Percentiles rank a stretch among this genome's conserved stretches.
Evolutionary conservation across 1,284 basidiomycete genomes (phyloP).

Genomic region (Taiwanofungus camphoratus): DNA sequence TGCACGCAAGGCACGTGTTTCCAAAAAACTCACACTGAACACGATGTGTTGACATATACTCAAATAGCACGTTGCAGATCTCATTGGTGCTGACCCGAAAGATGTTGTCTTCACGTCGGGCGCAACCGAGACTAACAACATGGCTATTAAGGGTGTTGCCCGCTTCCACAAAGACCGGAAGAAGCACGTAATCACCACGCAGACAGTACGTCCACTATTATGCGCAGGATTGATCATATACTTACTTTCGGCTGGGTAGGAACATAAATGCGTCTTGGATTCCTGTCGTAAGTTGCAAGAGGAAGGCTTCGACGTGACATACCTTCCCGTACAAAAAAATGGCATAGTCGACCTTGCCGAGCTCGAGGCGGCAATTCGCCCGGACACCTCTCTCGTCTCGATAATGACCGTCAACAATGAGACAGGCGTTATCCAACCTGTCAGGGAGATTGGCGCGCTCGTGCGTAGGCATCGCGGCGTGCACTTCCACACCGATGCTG

Average conservation of each 20-base stretch:
- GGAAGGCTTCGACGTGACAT: slow-evolving; percentile 97
- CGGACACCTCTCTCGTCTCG: slow-evolving; percentile 44
- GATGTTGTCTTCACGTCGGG: slow-evolving; percentile 98
- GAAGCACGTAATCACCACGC: slow-evolving; percentile 86
- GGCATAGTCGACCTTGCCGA: slow-evolving; percentile 60
- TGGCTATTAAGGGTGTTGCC: slow-evolving; percentile 96
- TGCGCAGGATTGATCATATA: not conserved
- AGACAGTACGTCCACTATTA: slow-evolving; percentile 59
- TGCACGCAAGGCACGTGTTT: slow-evolving; percentile 66
- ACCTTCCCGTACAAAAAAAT: slow-evolving; percentile 88
- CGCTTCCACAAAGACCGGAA: slow-evolving; percentile 91
- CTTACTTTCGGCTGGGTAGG: slow-evolving; percentile 43
- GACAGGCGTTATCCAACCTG: slow-evolving; percentile 97
- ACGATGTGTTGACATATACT: not conserved
- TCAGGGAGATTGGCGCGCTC: slow-evolving; percentile 91
- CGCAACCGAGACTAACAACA: slow-evolving; percentile 98
- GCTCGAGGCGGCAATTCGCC: slow-evolving; percentile 30
- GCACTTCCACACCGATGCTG: slow-evolving; percentile 97
- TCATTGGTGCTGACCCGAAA: slow-evolving; percentile 93
- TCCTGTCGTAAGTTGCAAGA: slow-evolving; percentile 94
- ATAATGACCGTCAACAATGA: slow-evolving; percentile 99
- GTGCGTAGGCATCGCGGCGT: slow-evolving; percentile 81
- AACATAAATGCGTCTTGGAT: slow-evolving; percentile 99
- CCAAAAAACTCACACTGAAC: slow-evolving; percentile 12
- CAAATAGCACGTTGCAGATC: slow-evolving; percentile 75